Base-by-base conservation (phyloP, 345 rosid genomes). In the Sisymbrium altissimum region DNA sequence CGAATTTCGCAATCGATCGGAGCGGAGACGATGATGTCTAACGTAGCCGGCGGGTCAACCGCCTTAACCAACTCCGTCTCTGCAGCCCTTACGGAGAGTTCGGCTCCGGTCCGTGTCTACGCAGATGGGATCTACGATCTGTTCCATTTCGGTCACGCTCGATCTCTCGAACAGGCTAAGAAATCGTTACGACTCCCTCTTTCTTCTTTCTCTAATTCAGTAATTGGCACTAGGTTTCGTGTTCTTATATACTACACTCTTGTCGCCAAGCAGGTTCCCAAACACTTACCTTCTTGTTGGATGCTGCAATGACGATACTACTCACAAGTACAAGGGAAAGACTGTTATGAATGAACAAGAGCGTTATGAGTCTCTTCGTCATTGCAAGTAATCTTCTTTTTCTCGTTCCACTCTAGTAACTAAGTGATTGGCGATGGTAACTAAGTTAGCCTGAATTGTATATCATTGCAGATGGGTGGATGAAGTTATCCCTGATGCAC, bases 401-500 rank as follows among this genome's bases (percentile, higher is more conserved):
- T 17, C 21, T 30, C 45, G 3, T 1, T 23, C 25, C 25, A 23
- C 25, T 1, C 14, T 55, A 52, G 15, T 36, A 14, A 23, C 39
- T 23, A 73, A 0, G 7, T 17, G 23, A 12, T 46, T 1, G 53
- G 32, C 0, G 6, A 7, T 60, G 66, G 23, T 41, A 21, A 21
- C 19, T 25, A 11, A 12, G 36, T 35, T 10, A 6, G 7, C 29
- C 35, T 77, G 14, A 17, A 13, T 55, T 71, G 33, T 0, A 7
- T 55, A 4, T 30, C 6, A 10, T 8, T 67, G 66, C 48, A 87
- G 89, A 77, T 85, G 89, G 87, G 89, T 85, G 30, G 89, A 85
- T 62, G 92, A 87, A 81, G 92, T 87, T 41, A 85, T 87, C 13
- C 84, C 87, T 57, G 85, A 87, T 79, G 92, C 92, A 15, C 92